A percentile compares a stretch with the other conserved stretches of the same genome.
phyloP scores from a whole-genome alignment of 139 green algal species.

The Chlamydomonas applanata region DNA sequence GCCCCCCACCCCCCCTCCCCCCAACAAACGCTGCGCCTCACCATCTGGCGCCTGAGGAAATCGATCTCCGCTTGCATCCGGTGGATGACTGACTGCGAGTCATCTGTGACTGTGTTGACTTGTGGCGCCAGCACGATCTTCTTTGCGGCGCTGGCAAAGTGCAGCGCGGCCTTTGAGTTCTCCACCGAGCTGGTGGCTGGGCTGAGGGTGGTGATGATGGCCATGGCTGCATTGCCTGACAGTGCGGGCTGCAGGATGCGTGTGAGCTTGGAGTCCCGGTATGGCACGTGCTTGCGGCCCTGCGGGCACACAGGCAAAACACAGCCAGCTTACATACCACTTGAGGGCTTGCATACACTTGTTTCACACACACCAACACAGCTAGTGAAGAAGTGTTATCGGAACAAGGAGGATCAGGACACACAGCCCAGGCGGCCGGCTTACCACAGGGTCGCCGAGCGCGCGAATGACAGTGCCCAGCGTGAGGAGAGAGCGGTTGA shows the following conservation, averaged over 20 bases:
- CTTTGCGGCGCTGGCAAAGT: constrained; percentile 92
- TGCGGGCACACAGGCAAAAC: background rate
- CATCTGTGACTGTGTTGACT: constrained; percentile 68
- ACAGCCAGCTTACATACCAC: background rate
- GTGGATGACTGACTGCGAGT: constrained; percentile 59
- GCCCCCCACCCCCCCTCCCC: background rate
- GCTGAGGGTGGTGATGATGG: constrained; percentile 90
- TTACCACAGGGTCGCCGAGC: constrained; percentile 52
- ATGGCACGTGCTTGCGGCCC: constrained; percentile 62
- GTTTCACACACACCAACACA: constrained; percentile 39
- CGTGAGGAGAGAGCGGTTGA: constrained; percentile 89
- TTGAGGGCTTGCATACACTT: constrained; percentile 25
- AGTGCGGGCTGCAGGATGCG: constrained; percentile 87
- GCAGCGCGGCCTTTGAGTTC: constrained; percentile 72
- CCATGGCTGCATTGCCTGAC: constrained; percentile 89
- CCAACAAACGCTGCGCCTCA: constrained; percentile 11
- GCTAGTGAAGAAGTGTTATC: no score
- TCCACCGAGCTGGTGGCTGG: constrained; percentile 61
- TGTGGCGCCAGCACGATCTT: constrained; percentile 49
- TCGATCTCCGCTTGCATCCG: constrained; percentile 77
- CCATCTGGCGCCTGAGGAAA: constrained; percentile 50
- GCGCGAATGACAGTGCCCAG: constrained; percentile 91
- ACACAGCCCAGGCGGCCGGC: no score
- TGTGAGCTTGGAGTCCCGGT: constrained; percentile 87
- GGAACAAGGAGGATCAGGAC: no score